Conservation (phyloP, 192 early-diverging fungal species). For the Linderina pennispora region DNA sequence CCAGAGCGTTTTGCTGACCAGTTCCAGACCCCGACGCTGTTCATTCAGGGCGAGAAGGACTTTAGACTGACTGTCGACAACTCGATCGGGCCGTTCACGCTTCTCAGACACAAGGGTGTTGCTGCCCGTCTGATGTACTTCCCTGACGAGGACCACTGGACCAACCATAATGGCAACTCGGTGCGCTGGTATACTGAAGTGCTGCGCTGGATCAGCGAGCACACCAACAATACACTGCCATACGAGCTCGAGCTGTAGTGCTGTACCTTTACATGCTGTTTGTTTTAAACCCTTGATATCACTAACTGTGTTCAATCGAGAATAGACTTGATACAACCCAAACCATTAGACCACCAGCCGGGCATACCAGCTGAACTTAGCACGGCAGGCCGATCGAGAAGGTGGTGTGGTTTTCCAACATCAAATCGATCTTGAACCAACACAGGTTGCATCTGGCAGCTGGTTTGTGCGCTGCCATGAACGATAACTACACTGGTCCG, state of each 20-base stretch:
- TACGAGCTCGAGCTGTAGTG: constrained; percentile 9
- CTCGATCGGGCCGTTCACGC: constrained; percentile 65
- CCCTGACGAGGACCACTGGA: constrained; percentile 67
- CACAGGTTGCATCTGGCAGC: too few species aligned
- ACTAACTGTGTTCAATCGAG: too few species aligned
- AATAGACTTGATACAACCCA: too few species aligned
- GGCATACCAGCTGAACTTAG: too few species aligned
- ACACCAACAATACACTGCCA: constrained; percentile 19
- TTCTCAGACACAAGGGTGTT: constrained; percentile 61
- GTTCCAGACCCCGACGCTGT: constrained; percentile 69
- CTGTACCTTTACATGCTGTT: not conserved
- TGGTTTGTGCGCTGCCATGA: too few species aligned
- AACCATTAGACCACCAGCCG: too few species aligned
- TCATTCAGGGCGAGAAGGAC: constrained; percentile 66
- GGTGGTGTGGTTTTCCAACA: too few species aligned
- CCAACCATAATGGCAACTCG: constrained; percentile 58
- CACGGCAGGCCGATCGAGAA: too few species aligned
- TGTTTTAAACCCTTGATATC: too few species aligned
- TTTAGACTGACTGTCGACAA: constrained; percentile 60
- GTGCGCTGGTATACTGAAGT: constrained; percentile 63
- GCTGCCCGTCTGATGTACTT: constrained; percentile 63
- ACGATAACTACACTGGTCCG: too few species aligned
- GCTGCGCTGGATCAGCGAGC: constrained; percentile 48
- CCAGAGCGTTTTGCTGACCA: constrained; percentile 58
- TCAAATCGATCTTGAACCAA: too few species aligned